These are phyloP conservation scores for Kitagawia praeruptora DNA, from an alignment of 129 eudicot genomes.

Conservation along the genomic window DNA sequence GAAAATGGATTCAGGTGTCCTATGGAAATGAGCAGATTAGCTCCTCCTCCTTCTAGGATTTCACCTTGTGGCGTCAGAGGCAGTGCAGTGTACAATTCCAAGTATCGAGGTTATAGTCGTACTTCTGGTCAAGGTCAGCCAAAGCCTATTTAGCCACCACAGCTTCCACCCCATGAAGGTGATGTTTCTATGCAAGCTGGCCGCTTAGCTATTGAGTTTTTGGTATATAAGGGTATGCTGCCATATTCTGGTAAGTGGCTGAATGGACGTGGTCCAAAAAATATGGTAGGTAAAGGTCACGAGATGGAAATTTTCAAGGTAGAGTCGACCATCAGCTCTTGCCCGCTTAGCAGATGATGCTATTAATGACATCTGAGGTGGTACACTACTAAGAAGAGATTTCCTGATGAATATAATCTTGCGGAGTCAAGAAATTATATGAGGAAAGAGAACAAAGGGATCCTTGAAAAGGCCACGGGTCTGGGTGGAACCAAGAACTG, in stretches of 20 bases:
- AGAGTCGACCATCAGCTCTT: not conserved
- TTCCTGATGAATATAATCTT: constrained; percentile 29
- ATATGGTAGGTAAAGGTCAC: constrained; percentile 26
- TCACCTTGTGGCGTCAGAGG: constrained; percentile 37
- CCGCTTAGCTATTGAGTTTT: constrained; percentile 67
- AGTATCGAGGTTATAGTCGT: constrained; percentile 32
- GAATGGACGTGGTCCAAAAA: constrained; percentile 46
- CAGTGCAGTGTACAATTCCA: constrained; percentile 23
- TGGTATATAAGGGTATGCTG: constrained; percentile 62
- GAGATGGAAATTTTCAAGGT: constrained; percentile 18
- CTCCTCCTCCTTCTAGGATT: constrained; percentile 26
- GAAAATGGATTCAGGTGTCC: constrained; percentile 54
- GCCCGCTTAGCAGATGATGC: constrained; percentile 26
- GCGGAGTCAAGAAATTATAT: constrained; percentile 24
- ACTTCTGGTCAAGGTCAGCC: constrained; percentile 58
- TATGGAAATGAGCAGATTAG: constrained; percentile 41
- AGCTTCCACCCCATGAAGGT: constrained; percentile 35
- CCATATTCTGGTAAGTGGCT: constrained; percentile 56
- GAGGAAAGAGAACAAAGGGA: constrained; percentile 39
- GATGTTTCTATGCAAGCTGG: constrained; percentile 81
- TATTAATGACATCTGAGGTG: constrained; percentile 30
- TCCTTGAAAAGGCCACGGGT: constrained; percentile 39
- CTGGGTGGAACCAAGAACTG: constrained; percentile 39
- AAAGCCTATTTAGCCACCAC: constrained; percentile 25
- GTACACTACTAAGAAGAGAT: constrained; percentile 31